Conservation (phyloP, 768 basidiomycete genomes). For the Leccinum ochraceum region DNA sequence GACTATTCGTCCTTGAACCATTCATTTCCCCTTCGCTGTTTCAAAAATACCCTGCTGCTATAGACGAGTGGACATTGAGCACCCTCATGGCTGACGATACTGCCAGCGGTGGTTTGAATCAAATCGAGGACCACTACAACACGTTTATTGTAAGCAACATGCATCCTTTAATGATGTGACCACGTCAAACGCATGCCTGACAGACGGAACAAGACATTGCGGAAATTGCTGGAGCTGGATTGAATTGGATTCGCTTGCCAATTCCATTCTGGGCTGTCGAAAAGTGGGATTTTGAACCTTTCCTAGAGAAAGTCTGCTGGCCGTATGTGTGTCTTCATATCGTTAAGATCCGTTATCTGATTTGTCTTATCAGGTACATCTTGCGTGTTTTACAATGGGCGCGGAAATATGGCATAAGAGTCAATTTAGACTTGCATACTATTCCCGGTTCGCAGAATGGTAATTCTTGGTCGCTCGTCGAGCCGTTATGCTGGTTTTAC, state of each 20-base stretch:
- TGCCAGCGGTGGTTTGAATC: constrained; percentile 59
- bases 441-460: constrained; percentile 83
- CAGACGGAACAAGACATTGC: constrained; percentile 92
- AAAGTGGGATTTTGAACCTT: constrained; percentile 73
- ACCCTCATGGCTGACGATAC: constrained; percentile 64
- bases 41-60: constrained; percentile 55
- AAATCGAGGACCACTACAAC: constrained; percentile 74
- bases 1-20: constrained; percentile 77
- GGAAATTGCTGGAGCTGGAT: constrained; percentile 81
- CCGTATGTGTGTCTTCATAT: constrained; percentile 41
- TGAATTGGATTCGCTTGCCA: constrained; percentile 83
- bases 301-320: constrained; percentile 74
- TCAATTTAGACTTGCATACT: constrained; percentile 79
- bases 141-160: constrained; percentile 73
- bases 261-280: constrained; percentile 89
- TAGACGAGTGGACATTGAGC: constrained; percentile 72
- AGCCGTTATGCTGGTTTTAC: neutral
- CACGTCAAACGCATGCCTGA: neutral
- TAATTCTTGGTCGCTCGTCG: constrained; percentile 14
- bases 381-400: constrained; percentile 77
- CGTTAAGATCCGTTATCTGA: constrained; percentile 7
- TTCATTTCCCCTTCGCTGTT: constrained; percentile 69
- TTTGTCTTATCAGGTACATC: constrained; percentile 54
- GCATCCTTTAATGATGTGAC: neutral
- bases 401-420: constrained; percentile 86